Evolutionary conservation across 176 grass and related monocot genomes (phyloP).

Genomic region (Rhynchospora pubera): DNA sequence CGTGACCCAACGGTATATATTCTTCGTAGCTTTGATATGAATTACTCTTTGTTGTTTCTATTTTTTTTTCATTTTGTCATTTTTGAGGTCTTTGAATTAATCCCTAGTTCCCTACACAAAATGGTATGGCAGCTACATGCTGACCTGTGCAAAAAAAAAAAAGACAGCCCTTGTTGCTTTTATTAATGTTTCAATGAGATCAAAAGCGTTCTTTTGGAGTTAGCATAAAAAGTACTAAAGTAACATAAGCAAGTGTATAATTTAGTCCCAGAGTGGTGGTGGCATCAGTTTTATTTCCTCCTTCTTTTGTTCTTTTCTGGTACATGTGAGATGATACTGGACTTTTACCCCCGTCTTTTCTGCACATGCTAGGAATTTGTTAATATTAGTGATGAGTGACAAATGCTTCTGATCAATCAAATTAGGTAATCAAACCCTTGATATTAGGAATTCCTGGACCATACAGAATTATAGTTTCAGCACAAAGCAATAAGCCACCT

Average conservation of each 20-base stretch:
- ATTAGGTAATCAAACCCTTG: background rate
- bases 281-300: background rate
- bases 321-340: constrained; percentile 7
- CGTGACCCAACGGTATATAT: constrained; percentile 23
- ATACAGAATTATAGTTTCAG: background rate
- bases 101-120: background rate
- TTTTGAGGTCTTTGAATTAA: background rate
- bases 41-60: background rate
- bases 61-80: background rate
- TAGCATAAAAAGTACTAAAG: background rate
- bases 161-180: background rate
- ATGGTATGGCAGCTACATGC: background rate
- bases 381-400: background rate
- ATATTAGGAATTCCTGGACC: background rate
- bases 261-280: background rate
- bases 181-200: background rate
- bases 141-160: background rate
- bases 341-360: background rate
- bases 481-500: background rate
- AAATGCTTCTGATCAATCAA: background rate
- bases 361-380: background rate
- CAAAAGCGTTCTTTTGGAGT: background rate
- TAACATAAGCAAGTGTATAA: background rate
- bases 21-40: background rate
- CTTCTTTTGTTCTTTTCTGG: background rate